phyloP scores from a whole-genome alignment of 2,329 filamentous ascomycete species.

The Apiospora hydei region DNA sequence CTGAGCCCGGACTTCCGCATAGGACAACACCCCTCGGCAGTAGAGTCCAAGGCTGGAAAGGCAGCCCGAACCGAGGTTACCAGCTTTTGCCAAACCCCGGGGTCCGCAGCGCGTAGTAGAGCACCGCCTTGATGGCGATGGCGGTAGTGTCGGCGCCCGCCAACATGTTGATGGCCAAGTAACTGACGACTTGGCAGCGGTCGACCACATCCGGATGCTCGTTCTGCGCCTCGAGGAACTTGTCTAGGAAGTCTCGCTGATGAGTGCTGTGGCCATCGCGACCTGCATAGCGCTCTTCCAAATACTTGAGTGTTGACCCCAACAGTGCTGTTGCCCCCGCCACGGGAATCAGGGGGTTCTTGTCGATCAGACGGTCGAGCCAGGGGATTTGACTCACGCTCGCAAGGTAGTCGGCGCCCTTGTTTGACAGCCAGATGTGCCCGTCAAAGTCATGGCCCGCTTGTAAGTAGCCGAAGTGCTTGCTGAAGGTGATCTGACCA shows the following conservation, averaged over 20 bases:
- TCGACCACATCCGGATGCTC: conserved; percentile 38
- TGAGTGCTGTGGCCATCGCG: neutral
- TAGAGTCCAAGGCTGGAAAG: neutral
- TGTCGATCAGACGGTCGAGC: conserved; percentile 46
- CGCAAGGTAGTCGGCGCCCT: conserved; percentile 45
- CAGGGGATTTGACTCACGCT: conserved; percentile 41
- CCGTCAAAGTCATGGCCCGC: conserved; percentile 46
- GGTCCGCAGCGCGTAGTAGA: conserved; percentile 45
- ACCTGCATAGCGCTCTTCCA: conserved; percentile 18
- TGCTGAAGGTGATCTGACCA: conserved; percentile 50
- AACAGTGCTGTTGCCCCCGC: conserved; percentile 17
- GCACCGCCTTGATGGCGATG: conserved; percentile 36
- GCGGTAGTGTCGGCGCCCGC: conserved; percentile 29
- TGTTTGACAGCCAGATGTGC: conserved; percentile 42
- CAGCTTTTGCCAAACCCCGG: conserved; percentile 32
- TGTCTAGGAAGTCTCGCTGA: conserved; percentile 37
- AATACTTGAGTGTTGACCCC: neutral
- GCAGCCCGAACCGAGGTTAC: neutral
- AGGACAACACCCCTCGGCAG: too few relatives aligned
- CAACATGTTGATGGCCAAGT: conserved; percentile 29
- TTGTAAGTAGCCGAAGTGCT: conserved; percentile 51
- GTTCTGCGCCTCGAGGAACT: conserved; percentile 39
- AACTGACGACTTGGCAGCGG: conserved; percentile 39
- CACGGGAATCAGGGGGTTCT: conserved; percentile 40
- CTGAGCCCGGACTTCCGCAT: neutral